Conservation (phyloP, 106 monocot species). For the Allium sativum region DNA sequence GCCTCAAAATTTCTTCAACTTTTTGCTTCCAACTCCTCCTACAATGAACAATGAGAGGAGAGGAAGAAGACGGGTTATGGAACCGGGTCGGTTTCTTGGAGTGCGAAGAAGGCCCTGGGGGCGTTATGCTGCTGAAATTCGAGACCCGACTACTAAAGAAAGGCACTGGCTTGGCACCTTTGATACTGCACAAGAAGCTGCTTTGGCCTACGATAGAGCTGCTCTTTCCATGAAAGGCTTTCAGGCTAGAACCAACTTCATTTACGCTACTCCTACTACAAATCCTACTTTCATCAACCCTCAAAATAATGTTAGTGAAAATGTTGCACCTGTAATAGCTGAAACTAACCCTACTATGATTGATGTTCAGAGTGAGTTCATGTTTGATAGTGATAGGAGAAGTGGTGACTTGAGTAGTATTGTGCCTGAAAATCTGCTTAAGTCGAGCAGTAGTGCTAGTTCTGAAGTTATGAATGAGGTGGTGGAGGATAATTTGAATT, state of each 20-base stretch:
- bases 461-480: not conserved
- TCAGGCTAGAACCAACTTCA: slow-evolving; percentile 64
- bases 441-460: not conserved
- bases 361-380: slow-evolving; percentile 1
- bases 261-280: slow-evolving; percentile 21
- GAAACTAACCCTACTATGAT: not conserved
- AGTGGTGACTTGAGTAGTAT: slow-evolving; percentile 52
- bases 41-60: slow-evolving; percentile 6
- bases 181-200: slow-evolving; percentile 58
- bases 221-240: slow-evolving; percentile 52
- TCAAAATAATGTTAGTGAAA: not conserved
- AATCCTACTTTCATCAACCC: slow-evolving; percentile 6
- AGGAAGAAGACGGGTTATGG: slow-evolving; percentile 29
- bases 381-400: slow-evolving; percentile 24
- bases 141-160: slow-evolving; percentile 56
- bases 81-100: slow-evolving; percentile 61
- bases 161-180: slow-evolving; percentile 64
- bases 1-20: not conserved
- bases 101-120: slow-evolving; percentile 59
- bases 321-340: not conserved
- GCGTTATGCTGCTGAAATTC: slow-evolving; percentile 58
- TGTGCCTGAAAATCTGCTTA: slow-evolving; percentile 35
- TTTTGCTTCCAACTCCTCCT: not conserved
- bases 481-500: not conserved
- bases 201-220: slow-evolving; percentile 53